Base-by-base conservation (phyloP, 2,329 filamentous ascomycete species). In the Pyricularia sp. region DNA sequence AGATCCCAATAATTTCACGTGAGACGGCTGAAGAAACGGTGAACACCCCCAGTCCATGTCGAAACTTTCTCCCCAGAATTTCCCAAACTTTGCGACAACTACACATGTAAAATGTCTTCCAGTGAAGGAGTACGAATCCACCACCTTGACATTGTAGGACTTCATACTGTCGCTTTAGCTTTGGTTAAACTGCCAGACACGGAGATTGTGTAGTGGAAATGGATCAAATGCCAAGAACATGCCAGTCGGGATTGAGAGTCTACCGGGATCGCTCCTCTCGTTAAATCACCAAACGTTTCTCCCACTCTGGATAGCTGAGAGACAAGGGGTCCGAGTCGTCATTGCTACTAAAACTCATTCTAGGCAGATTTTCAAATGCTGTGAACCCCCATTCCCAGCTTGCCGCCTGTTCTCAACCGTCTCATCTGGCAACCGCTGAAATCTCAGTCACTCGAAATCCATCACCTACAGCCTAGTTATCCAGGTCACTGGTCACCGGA, bases 401-500 rank as follows among this genome's bases (percentile, higher is more conserved):
- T 25, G 2, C 11, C 14, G 58, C 20, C 10, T 26, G n/a, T 17
- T 28, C 10, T 59, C 20, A 1, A 25, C 2, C 10, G 12, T n/a
- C 23, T 28, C 3, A 25, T 25, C 4, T 5, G 4, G 58, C 12
- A 28, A 61, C 10, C 1, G 11, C 10, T 4, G 6, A 14, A 28
- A 42, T 14, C 25, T 66, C 20, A 11, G 28, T 11, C 23, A 65
- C 2, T 4, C 10, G 6, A 33, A 23, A 25, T 6, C 11, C 33
- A 20, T 11, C 4, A 26, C n/a, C 28, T 12, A n/a, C 28, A n/a
- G 28, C 10, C 28, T 31, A 71, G 26, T 72, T 64, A 12, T 74
- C 69, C 36, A 74, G 64, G 20, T 68, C 69, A 14, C 33, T 68
- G 30, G 71, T 68, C 14, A 70, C 73, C 26, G 75, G 76, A 70